Evolutionary conservation across 2,329 filamentous ascomycete species (phyloP), one percentile per base, ranked within the genome.

Genomic region (Mycosphaerella sp.): DNA sequence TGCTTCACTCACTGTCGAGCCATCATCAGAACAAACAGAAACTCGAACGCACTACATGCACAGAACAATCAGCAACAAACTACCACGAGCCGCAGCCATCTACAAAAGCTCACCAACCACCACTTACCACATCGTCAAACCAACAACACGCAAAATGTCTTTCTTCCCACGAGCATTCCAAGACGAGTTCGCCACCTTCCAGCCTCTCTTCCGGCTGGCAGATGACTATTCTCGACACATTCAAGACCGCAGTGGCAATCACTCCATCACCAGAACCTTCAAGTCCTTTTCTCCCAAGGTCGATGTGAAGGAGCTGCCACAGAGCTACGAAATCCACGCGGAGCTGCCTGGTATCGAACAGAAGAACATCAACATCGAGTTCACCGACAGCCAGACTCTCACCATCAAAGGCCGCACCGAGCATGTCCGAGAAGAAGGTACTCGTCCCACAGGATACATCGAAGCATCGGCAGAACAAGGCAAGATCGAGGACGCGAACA

Each of bases 321-420:
- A 81, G 5, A 69, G 75, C 59, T 92, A 89, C 67, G 84, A 92
- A 72, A 83, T 92, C 17, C 82, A 91, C 64, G 88, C 87, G 64
- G 87, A 92, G 71, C 81, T 92, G 5, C 84, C 87, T 0, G 88
- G 88, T 52, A 76, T 91, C 63, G 80, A 80, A 59, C 86, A 88
- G 73, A 82, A 87, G 63, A 77, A 90, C 65, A 76, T 93, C 66
- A 76, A 79, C 67, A 86, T 92, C 67, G 87, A 92, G 67, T 92
- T 91, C 77, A 84, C 82, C 55, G 87, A 92, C 67, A 76, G 79
- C 41, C 84, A 87, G 73, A 90, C 86, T 12, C 74, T 92, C 42
- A 78, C 82, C 59, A 77, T 93, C 68, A 81, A 80, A 54, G 88
- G 88, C 66, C 81, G 78, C 59, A 78, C 82, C 53, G 86, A 90